Base-by-base conservation (phyloP, 2,329 filamentous ascomycete genomes). In the Colletotrichum camelliae region DNA sequence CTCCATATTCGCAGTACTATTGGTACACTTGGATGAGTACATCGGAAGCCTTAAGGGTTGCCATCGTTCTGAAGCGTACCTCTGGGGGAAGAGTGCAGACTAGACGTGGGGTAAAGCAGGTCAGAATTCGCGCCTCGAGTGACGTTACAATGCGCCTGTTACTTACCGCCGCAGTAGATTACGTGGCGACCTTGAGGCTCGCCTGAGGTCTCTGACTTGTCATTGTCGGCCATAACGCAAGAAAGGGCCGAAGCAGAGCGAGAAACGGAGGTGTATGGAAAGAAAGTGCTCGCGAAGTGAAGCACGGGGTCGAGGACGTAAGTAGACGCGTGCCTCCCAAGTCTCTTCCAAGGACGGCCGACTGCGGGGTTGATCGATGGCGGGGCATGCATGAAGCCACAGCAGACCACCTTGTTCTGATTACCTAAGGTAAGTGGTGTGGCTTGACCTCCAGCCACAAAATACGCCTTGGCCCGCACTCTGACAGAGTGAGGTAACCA, bases 1-100 rank as follows among this genome's bases (percentile, higher is more conserved):
- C 96, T 82, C 97, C 97, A 86, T 98, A 98, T 87, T 99, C 97
- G 89, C 97, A 99, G 88, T 98, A 99, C 97, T 98, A 55, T 37
- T 24, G 27, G 6, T n/a, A 29, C 13, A 16, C 21, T 5, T 33
- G 27, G 16, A 21, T 75, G 33, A 69, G 48, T 29, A 58, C 52
- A 7, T n/a, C 10, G 27, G 35, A 7, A 35, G 52, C 12, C 58
- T 48, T 15, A 12, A 48, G 16, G 31, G 21, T 8, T 9, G 33
- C 33, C 37, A 62, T 15, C 12, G 55, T 60, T 9, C 35, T 18
- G 39, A 21, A 31, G 57, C 82, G 77, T 88, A 93, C 91, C 89
- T 93, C 92, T 70, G 92, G 91, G 43, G 92, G 92, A 72, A 93
- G 86, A 75, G 90, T 90, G 85, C 92, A 93, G 66, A 93, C 92